Conservation (phyloP, 345 rosid species). For the Salix udensis region DNA sequence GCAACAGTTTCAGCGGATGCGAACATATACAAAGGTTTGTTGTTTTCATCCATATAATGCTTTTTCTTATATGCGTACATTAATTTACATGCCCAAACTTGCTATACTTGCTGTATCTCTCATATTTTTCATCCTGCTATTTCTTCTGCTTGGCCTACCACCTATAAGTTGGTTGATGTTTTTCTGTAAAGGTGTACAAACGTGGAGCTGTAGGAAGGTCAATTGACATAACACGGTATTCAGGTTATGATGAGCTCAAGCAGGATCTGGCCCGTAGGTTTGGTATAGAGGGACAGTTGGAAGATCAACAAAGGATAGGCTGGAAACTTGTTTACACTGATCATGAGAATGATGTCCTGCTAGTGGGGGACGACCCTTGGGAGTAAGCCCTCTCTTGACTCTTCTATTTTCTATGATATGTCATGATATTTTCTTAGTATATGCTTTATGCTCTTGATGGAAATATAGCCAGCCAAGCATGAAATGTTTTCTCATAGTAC, state of each 20-base stretch:
- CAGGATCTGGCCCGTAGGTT: conserved; percentile 71
- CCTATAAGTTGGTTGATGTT: conserved; percentile 8
- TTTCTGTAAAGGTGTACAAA: conserved; percentile 52
- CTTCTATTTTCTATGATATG: neutral
- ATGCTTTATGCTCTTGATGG: neutral
- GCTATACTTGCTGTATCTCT: neutral
- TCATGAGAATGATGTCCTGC: conserved; percentile 67
- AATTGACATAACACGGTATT: conserved; percentile 64
- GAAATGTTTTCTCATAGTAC: too few species aligned
- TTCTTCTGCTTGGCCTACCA: neutral
- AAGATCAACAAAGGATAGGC: conserved; percentile 56
- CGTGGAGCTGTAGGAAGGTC: conserved; percentile 85
- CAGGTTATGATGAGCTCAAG: conserved; percentile 64
- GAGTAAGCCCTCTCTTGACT: conserved; percentile 42
- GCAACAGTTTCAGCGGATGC: conserved; percentile 51
- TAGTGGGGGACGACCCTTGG: conserved; percentile 87
- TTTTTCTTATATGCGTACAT: neutral
- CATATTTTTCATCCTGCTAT: neutral
- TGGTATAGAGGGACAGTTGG: conserved; percentile 81
- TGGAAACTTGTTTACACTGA: conserved; percentile 81
- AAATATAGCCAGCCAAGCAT: too few species aligned
- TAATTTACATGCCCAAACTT: neutral
- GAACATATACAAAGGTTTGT: conserved; percentile 64
- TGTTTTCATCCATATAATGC: neutral
- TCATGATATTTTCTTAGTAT: neutral